phyloP scores from a whole-genome alignment of 2,329 filamentous ascomycete species.

The Penicillium sp. region DNA sequence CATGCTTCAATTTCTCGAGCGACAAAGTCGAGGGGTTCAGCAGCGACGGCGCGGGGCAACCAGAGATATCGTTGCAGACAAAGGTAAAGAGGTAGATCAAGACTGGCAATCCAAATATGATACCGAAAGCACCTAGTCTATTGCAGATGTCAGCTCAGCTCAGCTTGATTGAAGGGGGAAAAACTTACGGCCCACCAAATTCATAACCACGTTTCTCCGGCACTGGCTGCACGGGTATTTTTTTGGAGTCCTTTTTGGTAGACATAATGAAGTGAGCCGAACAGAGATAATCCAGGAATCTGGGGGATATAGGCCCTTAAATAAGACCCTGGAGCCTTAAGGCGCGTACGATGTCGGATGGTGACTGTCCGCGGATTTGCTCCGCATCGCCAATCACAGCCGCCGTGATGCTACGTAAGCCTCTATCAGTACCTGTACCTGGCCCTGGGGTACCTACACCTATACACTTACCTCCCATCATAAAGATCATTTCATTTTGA shows the following conservation, averaged over 20 bases:
- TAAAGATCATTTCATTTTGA: background rate
- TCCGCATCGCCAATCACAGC: conserved; percentile 18
- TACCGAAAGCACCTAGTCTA: conserved; percentile 71
- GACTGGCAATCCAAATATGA: conserved; percentile 77
- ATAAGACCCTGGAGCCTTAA: conserved; percentile 5
- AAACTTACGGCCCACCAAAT: conserved; percentile 48
- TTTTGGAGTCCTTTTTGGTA: conserved; percentile 33
- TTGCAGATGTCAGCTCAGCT: conserved; percentile 14
- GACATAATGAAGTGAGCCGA: conserved; percentile 28
- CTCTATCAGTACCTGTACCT: background rate
- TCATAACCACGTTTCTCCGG: conserved; percentile 48
- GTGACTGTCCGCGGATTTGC: conserved; percentile 12
- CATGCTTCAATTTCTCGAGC: conserved; percentile 69
- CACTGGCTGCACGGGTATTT: conserved; percentile 35
- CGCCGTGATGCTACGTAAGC: conserved; percentile 20
- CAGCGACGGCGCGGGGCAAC: conserved; percentile 82
- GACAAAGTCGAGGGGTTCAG: conserved; percentile 70
- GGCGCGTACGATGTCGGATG: conserved; percentile 23
- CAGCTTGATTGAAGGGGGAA: background rate
- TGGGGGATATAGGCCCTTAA: conserved; percentile 2
- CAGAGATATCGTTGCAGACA: conserved; percentile 86
- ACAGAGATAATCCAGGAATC: conserved; percentile 3
- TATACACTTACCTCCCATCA: background rate
- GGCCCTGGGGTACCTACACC: background rate
- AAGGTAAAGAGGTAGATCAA: conserved; percentile 78